Evolutionary conservation across 345 rosid genomes (phyloP).

Genomic region (Rhizophora apiculata): DNA sequence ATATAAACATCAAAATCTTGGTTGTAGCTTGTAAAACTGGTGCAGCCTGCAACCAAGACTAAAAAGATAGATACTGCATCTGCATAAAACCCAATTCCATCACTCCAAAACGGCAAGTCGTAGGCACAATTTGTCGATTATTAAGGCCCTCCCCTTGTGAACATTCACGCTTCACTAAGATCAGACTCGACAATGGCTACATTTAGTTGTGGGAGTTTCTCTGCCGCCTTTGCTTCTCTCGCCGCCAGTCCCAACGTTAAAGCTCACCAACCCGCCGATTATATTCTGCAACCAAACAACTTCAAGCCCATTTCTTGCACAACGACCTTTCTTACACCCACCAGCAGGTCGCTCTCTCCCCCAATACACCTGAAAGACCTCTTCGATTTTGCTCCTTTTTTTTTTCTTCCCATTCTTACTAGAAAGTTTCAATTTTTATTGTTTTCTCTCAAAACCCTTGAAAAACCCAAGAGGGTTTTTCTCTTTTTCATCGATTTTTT

Average conservation of each 20-base stretch:
- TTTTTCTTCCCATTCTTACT: slow-evolving; percentile 17
- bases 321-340: slow-evolving; percentile 18
- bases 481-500: not conserved
- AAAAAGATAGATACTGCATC: too few species aligned
- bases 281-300: slow-evolving; percentile 13
- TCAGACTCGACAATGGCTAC: slow-evolving; percentile 32
- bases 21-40: too few species aligned
- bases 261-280: slow-evolving; percentile 13
- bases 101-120: too few species aligned
- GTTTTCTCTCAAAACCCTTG: not conserved
- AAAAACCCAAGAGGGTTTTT: slow-evolving; percentile 10
- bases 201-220: slow-evolving; percentile 9
- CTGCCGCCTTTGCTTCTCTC: slow-evolving; percentile 16
- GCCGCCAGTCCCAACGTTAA: slow-evolving; percentile 15
- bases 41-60: too few species aligned
- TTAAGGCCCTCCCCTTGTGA: not conserved
- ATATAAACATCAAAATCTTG: too few species aligned
- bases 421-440: not conserved
- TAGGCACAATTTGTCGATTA: too few species aligned
- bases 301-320: slow-evolving; percentile 26
- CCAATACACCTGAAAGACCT: slow-evolving; percentile 4
- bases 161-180: not conserved
- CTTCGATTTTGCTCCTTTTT: slow-evolving; percentile 5
- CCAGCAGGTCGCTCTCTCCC: slow-evolving; percentile 35
- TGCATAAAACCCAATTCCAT: too few species aligned